Base-by-base conservation (phyloP, 108 stramenopile species). In the Nitzschia inconspicua region DNA sequence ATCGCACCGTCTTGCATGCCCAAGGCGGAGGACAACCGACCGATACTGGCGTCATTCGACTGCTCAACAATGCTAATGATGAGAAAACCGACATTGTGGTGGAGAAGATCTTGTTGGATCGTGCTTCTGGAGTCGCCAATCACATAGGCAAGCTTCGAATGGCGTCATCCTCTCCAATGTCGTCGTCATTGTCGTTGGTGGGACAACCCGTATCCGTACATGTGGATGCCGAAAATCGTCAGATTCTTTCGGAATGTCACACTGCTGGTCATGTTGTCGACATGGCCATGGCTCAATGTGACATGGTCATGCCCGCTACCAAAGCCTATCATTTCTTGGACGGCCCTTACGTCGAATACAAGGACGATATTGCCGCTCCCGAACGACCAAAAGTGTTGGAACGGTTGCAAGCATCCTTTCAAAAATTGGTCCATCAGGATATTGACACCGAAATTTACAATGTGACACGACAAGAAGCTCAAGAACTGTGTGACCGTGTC, bases 211-310 rank as follows among this genome's bases (percentile, higher is more conserved):
- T 87, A 14, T 49, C 50, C 4, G 85, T 88, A 5, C 24, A 19
- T 16, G 86, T 89, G 8, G 74, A 91, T 54, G 63, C 52, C 1
- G 44, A 47, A 1, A 72, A 59, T 31, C 80, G 93, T 9, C 47
- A 51, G 5, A 59, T 86, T 41, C 60, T 87, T 25, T 84, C 85
- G 4, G 84, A 85, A 68, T 88, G 88, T 43, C 94, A 95, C 49
- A 85, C 88, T 14, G 94, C 89, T 34, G 94, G 94, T 2, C 94
- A 92, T 47, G 83, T 90, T n/a, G 78, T 95, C 10, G 94, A 92
- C 60, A 51, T 73, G 14, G 90, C 90, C 36, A 87, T 95, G 86
- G 75, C 88, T 1, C 60, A 50, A 39, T 72, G 68, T 37, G 81
- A 72, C 10, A 22, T 65, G 3, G 42, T 19, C 7, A 44, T 60